Base-by-base conservation (phyloP, 768 basidiomycete species). In the Mycena venus region DNA sequence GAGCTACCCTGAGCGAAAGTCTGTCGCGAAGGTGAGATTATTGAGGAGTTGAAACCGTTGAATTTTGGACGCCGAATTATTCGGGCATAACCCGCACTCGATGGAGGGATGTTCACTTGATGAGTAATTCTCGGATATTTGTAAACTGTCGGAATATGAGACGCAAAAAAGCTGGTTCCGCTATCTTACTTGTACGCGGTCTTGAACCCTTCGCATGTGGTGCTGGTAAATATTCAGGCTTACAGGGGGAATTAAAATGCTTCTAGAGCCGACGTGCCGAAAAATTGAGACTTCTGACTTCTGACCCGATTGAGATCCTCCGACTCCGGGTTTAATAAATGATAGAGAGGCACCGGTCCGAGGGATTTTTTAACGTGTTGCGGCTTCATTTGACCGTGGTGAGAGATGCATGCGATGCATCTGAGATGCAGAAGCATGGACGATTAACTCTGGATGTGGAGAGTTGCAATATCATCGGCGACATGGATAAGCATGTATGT, bases 361-460 rank as follows among this genome's bases (percentile, higher is more conserved):
- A 63, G 36, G 68, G 34, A 23, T 23, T 32, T n/a, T 47, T 29
- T 40, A 66, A 58, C 19, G 55, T 58, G 44, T 71, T 49, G 74
- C 80, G 80, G 80, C 73, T 53, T 77, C 49, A 42, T 15, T 75
- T 75, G 79, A 51, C 80, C 80, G 80, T 75, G 77, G 74, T 81
- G 80, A 56, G 80, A 81, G 70, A 68, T 38, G 47, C 21, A 62
- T 64, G 66, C 32, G 7, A 25, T 6, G 25, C 60, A n/a, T 60
- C 36, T 21, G 23, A 63, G 23, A 51, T 68, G 72, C 32, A 51
- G 47, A 66, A 59, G 27, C 66, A 27, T 11, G 51, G 38, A 44
- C 40, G 60, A 5, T 55, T 51, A 8, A 38, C 31, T 63, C 29
- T 19, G 49, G 25, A 29, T 49, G 55, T 5, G 19, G 25, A 51